phyloP scores from a whole-genome alignment of 768 basidiomycete genomes.

The Leccinum imitatum region DNA sequence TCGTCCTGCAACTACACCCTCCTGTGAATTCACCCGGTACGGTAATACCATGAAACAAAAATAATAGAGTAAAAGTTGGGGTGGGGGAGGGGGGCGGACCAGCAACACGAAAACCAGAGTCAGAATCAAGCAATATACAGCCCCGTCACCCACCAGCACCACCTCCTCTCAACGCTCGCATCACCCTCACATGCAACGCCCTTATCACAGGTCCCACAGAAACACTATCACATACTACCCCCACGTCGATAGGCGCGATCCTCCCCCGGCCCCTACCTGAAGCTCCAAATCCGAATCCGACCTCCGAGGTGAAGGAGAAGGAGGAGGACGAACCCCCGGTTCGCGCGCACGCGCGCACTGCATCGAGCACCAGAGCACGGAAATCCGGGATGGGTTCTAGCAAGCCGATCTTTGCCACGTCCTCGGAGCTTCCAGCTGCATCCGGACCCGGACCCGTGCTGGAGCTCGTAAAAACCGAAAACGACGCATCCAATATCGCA shows the following conservation, averaged over 20 bases:
- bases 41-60: background rate
- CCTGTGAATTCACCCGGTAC: background rate
- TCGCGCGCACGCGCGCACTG: slow-evolving; percentile 40
- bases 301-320: background rate
- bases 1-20: too few relatives aligned
- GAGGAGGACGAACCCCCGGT: background rate
- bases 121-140: background rate
- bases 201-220: slow-evolving; percentile 48
- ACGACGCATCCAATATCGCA: slow-evolving; percentile 72
- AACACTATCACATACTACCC: slow-evolving; percentile 56
- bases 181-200: slow-evolving; percentile 50
- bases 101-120: background rate
- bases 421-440: background rate
- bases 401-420: slow-evolving; percentile 28
- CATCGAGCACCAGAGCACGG: slow-evolving; percentile 46
- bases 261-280: slow-evolving; percentile 21
- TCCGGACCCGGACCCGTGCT: background rate
- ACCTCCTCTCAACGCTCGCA: slow-evolving; percentile 25
- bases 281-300: slow-evolving; percentile 8
- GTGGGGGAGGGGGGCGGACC: too few relatives aligned
- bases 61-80: background rate
- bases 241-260: slow-evolving; percentile 58
- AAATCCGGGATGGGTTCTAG: slow-evolving; percentile 65
- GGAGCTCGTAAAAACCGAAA: slow-evolving; percentile 45
- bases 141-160: slow-evolving; percentile 11